A percentile compares a stretch with the other conserved stretches of the same genome.
Conservation (phyloP, 2,329 filamentous ascomycete genomes). For the Esteya vermicola region DNA sequence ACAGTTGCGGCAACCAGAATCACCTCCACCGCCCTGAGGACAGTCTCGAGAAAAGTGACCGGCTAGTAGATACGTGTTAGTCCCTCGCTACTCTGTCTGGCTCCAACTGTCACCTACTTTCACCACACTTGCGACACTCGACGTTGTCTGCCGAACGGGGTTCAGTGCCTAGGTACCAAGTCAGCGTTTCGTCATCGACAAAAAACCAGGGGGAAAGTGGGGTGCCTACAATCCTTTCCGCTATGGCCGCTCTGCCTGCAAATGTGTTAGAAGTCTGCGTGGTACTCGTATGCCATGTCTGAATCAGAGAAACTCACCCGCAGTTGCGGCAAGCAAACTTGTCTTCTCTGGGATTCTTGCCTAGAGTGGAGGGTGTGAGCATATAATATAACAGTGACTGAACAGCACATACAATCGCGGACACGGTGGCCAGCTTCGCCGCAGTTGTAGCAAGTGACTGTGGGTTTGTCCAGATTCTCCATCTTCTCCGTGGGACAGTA, state of each 20-base stretch:
- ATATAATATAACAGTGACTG: no score
- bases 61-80: slow-evolving; percentile 19
- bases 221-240: slow-evolving; percentile 32
- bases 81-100: neutral
- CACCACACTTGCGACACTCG: slow-evolving; percentile 50
- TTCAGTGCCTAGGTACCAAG: slow-evolving; percentile 28
- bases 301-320: slow-evolving; percentile 23
- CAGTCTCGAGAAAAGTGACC: slow-evolving; percentile 53
- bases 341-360: slow-evolving; percentile 45
- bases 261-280: neutral
- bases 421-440: slow-evolving; percentile 48
- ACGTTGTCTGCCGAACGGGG: slow-evolving; percentile 47
- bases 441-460: slow-evolving; percentile 53
- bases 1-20: slow-evolving; percentile 45
- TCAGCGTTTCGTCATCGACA: slow-evolving; percentile 17
- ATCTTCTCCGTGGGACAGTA: slow-evolving; percentile 42
- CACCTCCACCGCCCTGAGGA: slow-evolving; percentile 43
- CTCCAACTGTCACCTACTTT: slow-evolving; percentile 33
- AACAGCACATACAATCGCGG: slow-evolving; percentile 55
- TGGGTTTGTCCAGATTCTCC: slow-evolving; percentile 26
- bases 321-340: slow-evolving; percentile 57
- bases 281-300: neutral
- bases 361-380: no score
- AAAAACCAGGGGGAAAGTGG: slow-evolving; percentile 13
- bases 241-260: slow-evolving; percentile 34